Evolutionary conservation across 1,139 yeast species (phyloP).

Genomic region (Eremothecium coryli): DNA sequence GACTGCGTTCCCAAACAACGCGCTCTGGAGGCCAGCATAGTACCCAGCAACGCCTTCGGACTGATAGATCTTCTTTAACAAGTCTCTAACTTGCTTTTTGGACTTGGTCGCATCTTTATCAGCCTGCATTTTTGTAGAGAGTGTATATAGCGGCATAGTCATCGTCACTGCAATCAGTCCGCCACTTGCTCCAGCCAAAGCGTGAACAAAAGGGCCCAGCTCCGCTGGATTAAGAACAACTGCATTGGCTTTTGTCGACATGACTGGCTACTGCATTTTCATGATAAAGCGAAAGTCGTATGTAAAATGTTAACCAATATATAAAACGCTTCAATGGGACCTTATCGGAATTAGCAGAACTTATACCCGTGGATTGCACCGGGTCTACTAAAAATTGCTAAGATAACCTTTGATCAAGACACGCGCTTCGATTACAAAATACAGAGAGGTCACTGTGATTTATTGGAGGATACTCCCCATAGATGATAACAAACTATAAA

Average conservation of each 20-base stretch:
- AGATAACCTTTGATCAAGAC: too few species aligned
- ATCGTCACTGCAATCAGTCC: conserved; percentile 81
- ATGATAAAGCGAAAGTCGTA: too few species aligned
- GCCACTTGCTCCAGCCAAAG: conserved; percentile 87
- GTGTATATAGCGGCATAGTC: conserved; percentile 77
- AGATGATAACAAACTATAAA: too few species aligned
- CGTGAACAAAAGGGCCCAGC: conserved; percentile 47
- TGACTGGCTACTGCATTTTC: too few species aligned
- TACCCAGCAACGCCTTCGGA: conserved; percentile 64
- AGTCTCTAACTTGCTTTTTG: conserved; percentile 20
- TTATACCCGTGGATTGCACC: too few species aligned
- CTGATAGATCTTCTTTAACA: conserved; percentile 39
- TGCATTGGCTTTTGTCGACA: conserved; percentile 2
- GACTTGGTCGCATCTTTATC: conserved; percentile 14
- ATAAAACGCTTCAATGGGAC: too few species aligned
- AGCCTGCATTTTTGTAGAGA: conserved; percentile 73
- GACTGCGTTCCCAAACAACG: conserved; percentile 74
- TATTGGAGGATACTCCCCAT: too few species aligned
- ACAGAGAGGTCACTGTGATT: too few species aligned
- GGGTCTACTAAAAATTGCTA: too few species aligned
- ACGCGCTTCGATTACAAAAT: too few species aligned
- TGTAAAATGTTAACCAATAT: too few species aligned
- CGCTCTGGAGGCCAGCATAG: conserved; percentile 82
- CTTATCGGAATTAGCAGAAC: too few species aligned
- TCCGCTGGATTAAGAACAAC: conserved; percentile 8